Conservation (phyloP, 768 basidiomycete species). For the Termitomyces sp. region DNA sequence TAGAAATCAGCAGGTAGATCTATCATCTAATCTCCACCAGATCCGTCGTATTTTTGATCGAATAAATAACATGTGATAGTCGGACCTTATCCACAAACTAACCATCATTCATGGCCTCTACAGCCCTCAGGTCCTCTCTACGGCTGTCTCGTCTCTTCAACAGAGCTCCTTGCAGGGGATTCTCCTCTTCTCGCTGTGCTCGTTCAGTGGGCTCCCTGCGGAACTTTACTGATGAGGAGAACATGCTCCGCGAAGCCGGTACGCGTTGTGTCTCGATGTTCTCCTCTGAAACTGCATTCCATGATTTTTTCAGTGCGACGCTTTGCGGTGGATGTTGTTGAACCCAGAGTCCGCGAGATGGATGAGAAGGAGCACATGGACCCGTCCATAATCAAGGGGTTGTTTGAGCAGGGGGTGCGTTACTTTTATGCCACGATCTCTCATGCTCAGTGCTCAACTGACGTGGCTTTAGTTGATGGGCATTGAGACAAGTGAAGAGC, state of each 20-base stretch:
- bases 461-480: slow-evolving; percentile 80
- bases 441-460: slow-evolving; percentile 1
- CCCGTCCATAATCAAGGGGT: slow-evolving; percentile 73
- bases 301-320: slow-evolving; percentile 60
- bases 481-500: slow-evolving; percentile 83
- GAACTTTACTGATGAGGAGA: slow-evolving; percentile 90
- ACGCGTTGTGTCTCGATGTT: slow-evolving; percentile 17
- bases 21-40: not conserved
- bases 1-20: too few species aligned
- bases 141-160: slow-evolving; percentile 3
- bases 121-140: slow-evolving; percentile 12
- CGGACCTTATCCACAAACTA: too few species aligned
- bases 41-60: too few species aligned
- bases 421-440: not conserved
- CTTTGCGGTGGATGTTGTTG: slow-evolving; percentile 87
- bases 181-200: slow-evolving; percentile 32
- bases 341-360: slow-evolving; percentile 93
- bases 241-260: slow-evolving; percentile 92
- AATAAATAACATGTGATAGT: too few species aligned
- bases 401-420: slow-evolving; percentile 93
- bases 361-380: slow-evolving; percentile 98
- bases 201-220: slow-evolving; percentile 58
- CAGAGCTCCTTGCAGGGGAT: slow-evolving; percentile 21
- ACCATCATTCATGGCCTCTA: slow-evolving; percentile 15
- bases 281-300: not conserved